Percentiles rank a stretch among this genome's conserved stretches.
phyloP scores from a whole-genome alignment of 345 rosid genomes.

The Raphanus raphanistrum region DNA sequence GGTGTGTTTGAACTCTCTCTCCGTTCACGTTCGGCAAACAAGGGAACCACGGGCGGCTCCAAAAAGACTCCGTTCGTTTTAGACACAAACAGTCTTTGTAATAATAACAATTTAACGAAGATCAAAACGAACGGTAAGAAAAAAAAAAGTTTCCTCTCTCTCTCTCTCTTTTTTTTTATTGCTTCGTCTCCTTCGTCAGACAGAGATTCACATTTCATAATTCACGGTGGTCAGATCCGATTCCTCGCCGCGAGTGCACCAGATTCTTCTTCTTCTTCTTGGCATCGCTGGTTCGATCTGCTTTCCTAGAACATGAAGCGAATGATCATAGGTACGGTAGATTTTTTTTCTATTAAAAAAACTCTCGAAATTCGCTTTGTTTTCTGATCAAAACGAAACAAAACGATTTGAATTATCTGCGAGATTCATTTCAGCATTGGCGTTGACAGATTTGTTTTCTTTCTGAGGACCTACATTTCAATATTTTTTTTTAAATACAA shows the following conservation, averaged over 20 bases:
- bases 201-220: slow-evolving; percentile 15
- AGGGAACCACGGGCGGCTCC: slow-evolving; percentile 39
- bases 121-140: not conserved
- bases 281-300: slow-evolving; percentile 24
- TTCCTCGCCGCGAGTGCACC: slow-evolving; percentile 21
- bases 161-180: not conserved
- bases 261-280: slow-evolving; percentile 1
- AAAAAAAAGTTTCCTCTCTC: not conserved
- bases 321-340: slow-evolving; percentile 32
- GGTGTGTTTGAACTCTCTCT: not conserved
- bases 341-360: not conserved
- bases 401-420: not conserved
- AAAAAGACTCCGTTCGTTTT: slow-evolving; percentile 30
- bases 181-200: slow-evolving; percentile 12
- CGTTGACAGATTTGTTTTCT: slow-evolving; percentile 27
- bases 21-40: slow-evolving; percentile 34
- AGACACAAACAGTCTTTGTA: slow-evolving; percentile 2
- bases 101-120: not conserved
- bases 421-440: slow-evolving; percentile 24
- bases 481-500: not conserved
- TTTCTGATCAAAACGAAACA: not conserved
- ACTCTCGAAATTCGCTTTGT: not conserved
- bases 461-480: slow-evolving; percentile 23
- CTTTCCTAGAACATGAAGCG: slow-evolving; percentile 16
- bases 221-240: slow-evolving; percentile 35